Conservation (phyloP, 2,329 filamentous ascomycete genomes). For the Colletotrichum sp. region DNA sequence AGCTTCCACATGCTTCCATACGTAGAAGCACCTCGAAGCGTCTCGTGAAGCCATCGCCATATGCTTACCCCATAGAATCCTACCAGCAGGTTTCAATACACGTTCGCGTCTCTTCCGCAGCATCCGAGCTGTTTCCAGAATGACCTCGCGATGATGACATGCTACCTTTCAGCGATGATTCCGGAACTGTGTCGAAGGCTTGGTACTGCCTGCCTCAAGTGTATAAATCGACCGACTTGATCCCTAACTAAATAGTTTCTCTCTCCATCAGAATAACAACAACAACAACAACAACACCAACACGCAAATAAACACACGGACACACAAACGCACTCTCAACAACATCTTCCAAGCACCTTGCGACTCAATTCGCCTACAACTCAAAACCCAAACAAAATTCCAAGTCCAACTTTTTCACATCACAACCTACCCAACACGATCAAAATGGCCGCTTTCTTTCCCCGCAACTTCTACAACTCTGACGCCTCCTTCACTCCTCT, state of each 20-base stretch:
- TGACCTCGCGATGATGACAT: conserved; percentile 6
- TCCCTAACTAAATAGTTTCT: background rate
- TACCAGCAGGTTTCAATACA: background rate
- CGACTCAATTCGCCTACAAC: background rate
- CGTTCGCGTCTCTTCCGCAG: background rate
- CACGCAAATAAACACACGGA: background rate
- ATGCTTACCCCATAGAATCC: background rate
- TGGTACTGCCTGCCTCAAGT: conserved; percentile 4
- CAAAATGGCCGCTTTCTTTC: conserved; percentile 65
- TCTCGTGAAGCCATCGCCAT: conserved; percentile 7
- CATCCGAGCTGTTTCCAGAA: conserved; percentile 12
- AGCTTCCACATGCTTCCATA: conserved; percentile 27
- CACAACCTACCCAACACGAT: conserved; percentile 8
- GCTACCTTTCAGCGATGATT: conserved; percentile 17
- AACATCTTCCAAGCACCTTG: background rate
- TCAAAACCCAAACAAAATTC: conserved; percentile 47
- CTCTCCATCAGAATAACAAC: conserved; percentile 31
- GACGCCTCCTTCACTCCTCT: conserved; percentile 62
- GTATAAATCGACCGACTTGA: conserved; percentile 33
- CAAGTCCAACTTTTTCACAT: background rate
- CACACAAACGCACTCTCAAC: background rate
- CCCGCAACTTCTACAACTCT: conserved; percentile 52
- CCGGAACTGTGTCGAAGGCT: conserved; percentile 30
- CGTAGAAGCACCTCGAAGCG: conserved; percentile 21
- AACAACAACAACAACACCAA: conserved; percentile 20